Evolutionary conservation across 352 stramenopile genomes (phyloP).

Genomic region (Pythium graminicola): DNA sequence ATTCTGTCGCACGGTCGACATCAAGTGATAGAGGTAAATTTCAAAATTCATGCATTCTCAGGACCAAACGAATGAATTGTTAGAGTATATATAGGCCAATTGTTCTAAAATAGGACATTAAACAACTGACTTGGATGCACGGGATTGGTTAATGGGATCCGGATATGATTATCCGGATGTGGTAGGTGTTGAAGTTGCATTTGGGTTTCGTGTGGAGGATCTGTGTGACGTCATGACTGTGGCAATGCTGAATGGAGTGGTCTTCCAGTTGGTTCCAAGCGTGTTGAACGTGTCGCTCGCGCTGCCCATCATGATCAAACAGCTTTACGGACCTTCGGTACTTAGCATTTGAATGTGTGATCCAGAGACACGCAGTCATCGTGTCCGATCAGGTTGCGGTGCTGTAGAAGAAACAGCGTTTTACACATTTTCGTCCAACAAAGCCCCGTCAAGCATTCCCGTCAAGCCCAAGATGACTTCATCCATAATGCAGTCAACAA

Average conservation of each 20-base stretch:
- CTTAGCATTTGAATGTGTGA: too few relatives aligned
- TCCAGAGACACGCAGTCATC: neutral
- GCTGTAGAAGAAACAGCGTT: neutral
- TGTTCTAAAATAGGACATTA: conserved; percentile 6
- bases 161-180: conserved; percentile 12
- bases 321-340: neutral
- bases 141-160: conserved; percentile 5
- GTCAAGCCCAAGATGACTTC: too few relatives aligned
- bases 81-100: neutral
- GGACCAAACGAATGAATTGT: neutral
- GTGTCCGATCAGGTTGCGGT: too few relatives aligned
- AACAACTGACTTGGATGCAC: neutral
- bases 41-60: neutral
- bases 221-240: conserved; percentile 19
- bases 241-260: neutral
- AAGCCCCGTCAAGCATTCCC: too few relatives aligned
- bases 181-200: conserved; percentile 21
- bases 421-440: neutral
- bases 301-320: neutral
- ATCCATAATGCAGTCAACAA: too few relatives aligned
- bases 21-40: neutral
- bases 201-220: conserved; percentile 3
- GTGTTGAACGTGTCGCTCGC: neutral
- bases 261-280: neutral
- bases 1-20: conserved; percentile 10